A percentile compares a stretch with the other conserved stretches of the same genome.
Conservation (phyloP, 805 yeast genomes). For the Maudiozyma pseudohumilis region DNA sequence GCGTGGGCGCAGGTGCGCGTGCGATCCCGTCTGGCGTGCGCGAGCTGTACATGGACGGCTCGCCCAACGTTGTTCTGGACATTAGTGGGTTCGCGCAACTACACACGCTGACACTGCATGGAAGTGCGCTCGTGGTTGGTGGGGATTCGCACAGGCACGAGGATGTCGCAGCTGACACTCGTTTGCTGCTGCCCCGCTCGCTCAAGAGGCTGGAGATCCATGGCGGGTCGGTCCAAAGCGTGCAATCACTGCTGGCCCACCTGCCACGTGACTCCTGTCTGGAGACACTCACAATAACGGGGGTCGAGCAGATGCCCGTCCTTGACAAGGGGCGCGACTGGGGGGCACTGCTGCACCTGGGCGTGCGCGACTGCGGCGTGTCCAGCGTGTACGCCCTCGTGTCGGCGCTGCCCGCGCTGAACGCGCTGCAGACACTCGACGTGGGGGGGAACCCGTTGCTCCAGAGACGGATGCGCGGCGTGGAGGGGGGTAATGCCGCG, state of each 20-base stretch:
- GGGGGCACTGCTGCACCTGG: too few species aligned
- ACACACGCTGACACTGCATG: not conserved
- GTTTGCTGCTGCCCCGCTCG: not conserved
- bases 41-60: too few species aligned
- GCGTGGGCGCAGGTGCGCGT: too few species aligned
- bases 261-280: not conserved
- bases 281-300: not conserved
- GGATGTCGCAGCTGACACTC: too few species aligned
- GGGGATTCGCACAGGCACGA: not conserved
- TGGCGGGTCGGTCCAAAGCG: not conserved
- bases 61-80: not conserved
- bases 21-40: slow-evolving; percentile 15
- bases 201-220: not conserved
- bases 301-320: not conserved
- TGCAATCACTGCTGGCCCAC: not conserved
- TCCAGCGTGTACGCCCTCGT: not conserved
- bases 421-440: not conserved
- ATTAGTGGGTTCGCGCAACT: not conserved
- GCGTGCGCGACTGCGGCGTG: not conserved
- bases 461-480: not conserved
- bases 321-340: too few species aligned
- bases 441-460: not conserved
- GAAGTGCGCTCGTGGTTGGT: too few species aligned
- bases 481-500: too few species aligned
- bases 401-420: not conserved